Base-by-base conservation (phyloP, 2,329 filamentous ascomycete genomes). In the Arthrobotrys iridis region DNA sequence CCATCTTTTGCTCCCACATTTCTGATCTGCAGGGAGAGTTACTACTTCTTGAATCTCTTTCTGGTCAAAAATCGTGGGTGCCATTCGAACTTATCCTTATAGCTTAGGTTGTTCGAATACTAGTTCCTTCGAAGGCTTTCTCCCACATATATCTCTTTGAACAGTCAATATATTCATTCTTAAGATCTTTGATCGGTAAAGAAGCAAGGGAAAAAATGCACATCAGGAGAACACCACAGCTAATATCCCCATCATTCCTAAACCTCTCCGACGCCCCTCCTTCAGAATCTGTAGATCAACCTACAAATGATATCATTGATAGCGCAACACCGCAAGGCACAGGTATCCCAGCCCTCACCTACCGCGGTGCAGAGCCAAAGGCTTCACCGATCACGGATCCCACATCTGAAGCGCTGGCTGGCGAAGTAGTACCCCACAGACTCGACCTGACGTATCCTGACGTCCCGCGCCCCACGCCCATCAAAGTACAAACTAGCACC, bases 381-480 rank as follows among this genome's bases (percentile, higher is more conserved):
- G 28, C 58, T 1, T 3, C 3, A 22, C 15, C 26, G 13, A 1
- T 13, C 8, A 13, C 63, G 3, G 35, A 62, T 28, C 11, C 46
- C 2, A 20, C 7, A 11, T n/a, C 60, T 5, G 66, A 45, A 8
- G 43, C 41, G 3, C 28, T 40, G 5, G 20, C 62, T 13, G 67
- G 68, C 4, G 59, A 60, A 3, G 57, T 74, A 13, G 37, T 57
- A 7, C 30, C 70, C 11, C 70, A 74, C 43, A 48, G 46, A n/a
- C 45, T 74, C 4, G 70, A 74, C 13, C 45, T 67, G 35, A 48
- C 70, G 2, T 62, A 60, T 50, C 60, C 70, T 7, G 52, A 50
- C 13, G 30, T 63, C 1, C 62, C 70, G 18, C 26, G 48, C 0
- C 48, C 48, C 4, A 74, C 70, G 13, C 60, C 60, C 6, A 67